phyloP scores from a whole-genome alignment of 805 yeast species.

The Monosporozyma aquatica region DNA sequence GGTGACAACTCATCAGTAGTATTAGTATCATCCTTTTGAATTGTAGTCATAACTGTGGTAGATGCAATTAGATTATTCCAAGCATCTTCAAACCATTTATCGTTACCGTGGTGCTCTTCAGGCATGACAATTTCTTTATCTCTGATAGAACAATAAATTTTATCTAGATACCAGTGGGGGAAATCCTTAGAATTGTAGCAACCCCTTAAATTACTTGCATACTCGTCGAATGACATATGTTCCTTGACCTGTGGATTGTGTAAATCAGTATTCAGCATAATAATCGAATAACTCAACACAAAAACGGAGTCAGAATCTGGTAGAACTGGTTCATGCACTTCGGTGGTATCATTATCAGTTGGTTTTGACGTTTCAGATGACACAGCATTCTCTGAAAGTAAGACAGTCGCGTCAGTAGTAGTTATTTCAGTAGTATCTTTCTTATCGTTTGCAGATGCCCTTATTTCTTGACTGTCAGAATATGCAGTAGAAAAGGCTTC shows the following conservation, averaged over 20 bases:
- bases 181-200: constrained; percentile 69
- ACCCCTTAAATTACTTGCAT: constrained; percentile 70
- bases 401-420: neutral
- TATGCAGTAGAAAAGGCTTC: constrained; percentile 80
- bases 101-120: constrained; percentile 90
- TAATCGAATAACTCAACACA: constrained; percentile 81
- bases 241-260: constrained; percentile 88
- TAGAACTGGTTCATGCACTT: constrained; percentile 37
- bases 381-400: too few relatives aligned
- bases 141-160: constrained; percentile 69
- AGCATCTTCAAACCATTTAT: constrained; percentile 82
- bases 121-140: constrained; percentile 94
- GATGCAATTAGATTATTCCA: constrained; percentile 61
- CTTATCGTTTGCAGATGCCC: neutral
- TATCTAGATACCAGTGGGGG: constrained; percentile 76
- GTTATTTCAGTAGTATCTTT: neutral
- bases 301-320: constrained; percentile 84
- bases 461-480: constrained; percentile 49
- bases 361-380: too few relatives aligned
- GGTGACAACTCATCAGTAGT: constrained; percentile 14
- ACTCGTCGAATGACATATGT: constrained; percentile 83
- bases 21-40: constrained; percentile 15
- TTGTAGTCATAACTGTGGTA: constrained; percentile 29
- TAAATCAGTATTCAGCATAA: constrained; percentile 87
- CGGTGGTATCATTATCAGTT: constrained; percentile 10